phyloP scores from a whole-genome alignment of 768 basidiomycete species.

The Boletus coccyginus region DNA sequence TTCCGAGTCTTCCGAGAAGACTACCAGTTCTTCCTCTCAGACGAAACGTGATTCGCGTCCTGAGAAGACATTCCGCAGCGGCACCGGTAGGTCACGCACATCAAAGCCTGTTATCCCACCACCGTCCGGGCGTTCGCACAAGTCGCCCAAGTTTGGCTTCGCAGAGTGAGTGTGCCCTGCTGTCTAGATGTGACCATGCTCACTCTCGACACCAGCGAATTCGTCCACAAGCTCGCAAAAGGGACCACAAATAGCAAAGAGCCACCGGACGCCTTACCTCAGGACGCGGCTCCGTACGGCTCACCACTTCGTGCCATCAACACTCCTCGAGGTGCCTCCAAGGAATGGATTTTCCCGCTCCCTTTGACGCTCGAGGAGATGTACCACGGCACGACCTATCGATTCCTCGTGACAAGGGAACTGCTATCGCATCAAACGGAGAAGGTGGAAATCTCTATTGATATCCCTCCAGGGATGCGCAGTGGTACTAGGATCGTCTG shows the following conservation, averaged over 20 bases:
- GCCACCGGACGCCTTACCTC: not conserved
- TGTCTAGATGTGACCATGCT: not conserved
- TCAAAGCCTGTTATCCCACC: constrained; percentile 32
- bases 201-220: constrained; percentile 23
- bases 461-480: constrained; percentile 61
- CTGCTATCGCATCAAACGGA: constrained; percentile 48
- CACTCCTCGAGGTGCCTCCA: constrained; percentile 39
- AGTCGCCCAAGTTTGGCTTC: constrained; percentile 21
- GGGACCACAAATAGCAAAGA: constrained; percentile 8
- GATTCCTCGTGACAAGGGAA: constrained; percentile 59
- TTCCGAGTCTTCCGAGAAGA: constrained; percentile 16
- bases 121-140: constrained; percentile 20
- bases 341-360: constrained; percentile 70
- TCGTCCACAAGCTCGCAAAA: constrained; percentile 27
- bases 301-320: constrained; percentile 41
- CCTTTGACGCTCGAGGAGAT: constrained; percentile 61
- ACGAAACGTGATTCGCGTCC: constrained; percentile 7
- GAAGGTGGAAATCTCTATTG: constrained; percentile 56
- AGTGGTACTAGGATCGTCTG: constrained; percentile 59
- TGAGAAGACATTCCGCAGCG: constrained; percentile 10
- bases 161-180: constrained; percentile 25
- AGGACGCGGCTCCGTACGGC: constrained; percentile 25
- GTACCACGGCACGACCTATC: constrained; percentile 51
- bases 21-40: constrained; percentile 1
- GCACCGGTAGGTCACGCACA: constrained; percentile 12